These are phyloP conservation scores for Stachybotrys echinatus DNA, from an alignment of 2,329 filamentous ascomycete genomes.

Conservation along the genomic window DNA sequence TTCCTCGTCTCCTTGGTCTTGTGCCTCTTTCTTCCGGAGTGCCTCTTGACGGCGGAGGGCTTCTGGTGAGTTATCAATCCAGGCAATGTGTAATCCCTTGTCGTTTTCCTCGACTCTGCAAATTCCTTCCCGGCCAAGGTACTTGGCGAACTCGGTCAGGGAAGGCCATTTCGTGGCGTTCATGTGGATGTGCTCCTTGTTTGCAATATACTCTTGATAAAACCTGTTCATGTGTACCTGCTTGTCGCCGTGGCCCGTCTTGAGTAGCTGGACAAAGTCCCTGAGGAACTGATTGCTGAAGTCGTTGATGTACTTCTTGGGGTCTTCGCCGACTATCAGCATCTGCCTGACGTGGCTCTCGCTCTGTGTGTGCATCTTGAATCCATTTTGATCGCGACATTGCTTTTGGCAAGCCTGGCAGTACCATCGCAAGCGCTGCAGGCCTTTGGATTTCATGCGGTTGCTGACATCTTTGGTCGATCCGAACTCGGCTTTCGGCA, in stretches of 20 bases:
- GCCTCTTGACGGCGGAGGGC: slow-evolving; percentile 76
- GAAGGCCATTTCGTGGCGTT: slow-evolving; percentile 87
- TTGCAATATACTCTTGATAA: slow-evolving; percentile 88
- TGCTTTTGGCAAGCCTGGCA: slow-evolving; percentile 70
- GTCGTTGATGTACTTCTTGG: slow-evolving; percentile 76
- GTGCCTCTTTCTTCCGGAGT: slow-evolving; percentile 73
- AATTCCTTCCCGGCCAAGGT: slow-evolving; percentile 79
- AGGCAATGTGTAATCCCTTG: slow-evolving; percentile 80
- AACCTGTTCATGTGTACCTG: slow-evolving; percentile 84
- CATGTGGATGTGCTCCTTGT: slow-evolving; percentile 89
- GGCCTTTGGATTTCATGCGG: slow-evolving; percentile 77
- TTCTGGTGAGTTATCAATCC: slow-evolving; percentile 89
- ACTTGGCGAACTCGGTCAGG: slow-evolving; percentile 84
- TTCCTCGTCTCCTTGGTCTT: slow-evolving; percentile 88
- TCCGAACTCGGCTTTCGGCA: slow-evolving; percentile 90
- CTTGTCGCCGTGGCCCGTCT: slow-evolving; percentile 87
- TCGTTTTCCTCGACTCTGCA: slow-evolving; percentile 85
- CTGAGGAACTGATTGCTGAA: slow-evolving; percentile 76
- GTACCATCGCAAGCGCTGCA: slow-evolving; percentile 84
- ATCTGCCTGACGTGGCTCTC: slow-evolving; percentile 90
- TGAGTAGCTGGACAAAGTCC: slow-evolving; percentile 72
- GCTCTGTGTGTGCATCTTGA: slow-evolving; percentile 80
- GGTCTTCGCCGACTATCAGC: slow-evolving; percentile 78
- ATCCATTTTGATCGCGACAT: slow-evolving; percentile 78
- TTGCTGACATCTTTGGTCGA: slow-evolving; percentile 88